Evolutionary conservation across 345 rosid genomes (phyloP).

Genomic region (Mercurialis annua): DNA sequence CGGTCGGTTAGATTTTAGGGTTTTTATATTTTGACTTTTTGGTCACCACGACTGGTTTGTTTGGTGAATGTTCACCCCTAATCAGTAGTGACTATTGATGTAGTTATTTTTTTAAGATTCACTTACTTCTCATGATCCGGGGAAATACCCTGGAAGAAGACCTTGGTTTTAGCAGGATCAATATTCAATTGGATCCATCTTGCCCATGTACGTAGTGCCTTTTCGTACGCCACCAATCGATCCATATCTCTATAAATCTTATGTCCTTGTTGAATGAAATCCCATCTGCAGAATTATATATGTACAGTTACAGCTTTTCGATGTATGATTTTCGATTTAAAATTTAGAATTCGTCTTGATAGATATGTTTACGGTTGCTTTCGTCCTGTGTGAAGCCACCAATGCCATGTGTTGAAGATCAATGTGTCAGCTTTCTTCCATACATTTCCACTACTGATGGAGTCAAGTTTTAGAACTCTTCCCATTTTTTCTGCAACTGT

Average conservation of each 20-base stretch:
- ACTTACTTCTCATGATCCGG: slow-evolving; percentile 60
- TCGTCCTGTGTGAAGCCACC: slow-evolving; percentile 16
- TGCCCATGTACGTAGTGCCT: slow-evolving; percentile 19
- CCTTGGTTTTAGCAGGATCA: slow-evolving; percentile 13
- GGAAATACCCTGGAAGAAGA: slow-evolving; percentile 25
- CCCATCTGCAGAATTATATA: slow-evolving; percentile 13
- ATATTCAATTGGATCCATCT: slow-evolving; percentile 14
- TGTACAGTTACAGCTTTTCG: background rate
- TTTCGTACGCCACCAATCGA: slow-evolving; percentile 19
- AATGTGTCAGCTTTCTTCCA: slow-evolving; percentile 8
- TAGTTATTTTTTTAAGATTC: background rate
- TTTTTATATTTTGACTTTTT: no score
- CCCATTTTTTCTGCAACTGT: background rate
- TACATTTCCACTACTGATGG: background rate
- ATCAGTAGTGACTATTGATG: no score
- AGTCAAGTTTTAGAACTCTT: slow-evolving; percentile 14
- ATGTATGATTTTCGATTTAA: no score
- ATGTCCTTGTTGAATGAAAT: slow-evolving; percentile 11
- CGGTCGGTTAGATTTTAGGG: no score
- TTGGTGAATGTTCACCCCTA: no score
- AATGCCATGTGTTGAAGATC: slow-evolving; percentile 19
- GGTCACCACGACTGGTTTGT: no score
- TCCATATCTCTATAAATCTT: slow-evolving; percentile 16
- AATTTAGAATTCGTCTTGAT: no score
- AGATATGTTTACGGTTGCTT: slow-evolving; percentile 9